Conservation (phyloP, 108 stramenopile species). For the Nannochloropsis salina region DNA sequence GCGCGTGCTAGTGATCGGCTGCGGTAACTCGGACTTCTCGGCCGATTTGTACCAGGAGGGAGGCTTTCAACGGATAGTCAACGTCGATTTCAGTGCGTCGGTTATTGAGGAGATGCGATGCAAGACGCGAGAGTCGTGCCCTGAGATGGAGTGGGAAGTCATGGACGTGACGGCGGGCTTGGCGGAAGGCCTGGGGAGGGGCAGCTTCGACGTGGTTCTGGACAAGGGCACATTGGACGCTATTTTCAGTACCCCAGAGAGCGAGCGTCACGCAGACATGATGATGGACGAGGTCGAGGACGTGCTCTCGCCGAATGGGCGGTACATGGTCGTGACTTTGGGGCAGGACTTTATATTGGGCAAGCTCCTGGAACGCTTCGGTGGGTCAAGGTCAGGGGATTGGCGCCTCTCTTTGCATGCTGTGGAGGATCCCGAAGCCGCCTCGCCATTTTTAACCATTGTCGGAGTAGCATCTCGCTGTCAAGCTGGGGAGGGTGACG, state of each 20-base stretch:
- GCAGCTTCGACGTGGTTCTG: background rate
- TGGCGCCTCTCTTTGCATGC: background rate
- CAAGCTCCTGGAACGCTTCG: background rate
- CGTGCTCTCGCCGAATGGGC: background rate
- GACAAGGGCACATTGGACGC: conserved; percentile 3
- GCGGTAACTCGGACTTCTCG: conserved; percentile 17
- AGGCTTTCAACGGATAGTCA: background rate
- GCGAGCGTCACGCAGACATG: background rate
- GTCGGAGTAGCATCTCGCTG: background rate
- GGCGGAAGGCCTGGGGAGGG: background rate
- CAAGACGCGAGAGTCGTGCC: background rate
- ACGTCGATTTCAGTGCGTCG: conserved; percentile 20
- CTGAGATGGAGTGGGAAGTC: conserved; percentile 28
- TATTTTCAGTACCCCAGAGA: background rate
- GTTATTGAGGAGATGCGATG: conserved; percentile 16
- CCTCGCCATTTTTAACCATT: background rate
- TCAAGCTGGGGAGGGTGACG: background rate
- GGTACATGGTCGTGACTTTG: conserved; percentile 22
- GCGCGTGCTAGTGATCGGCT: background rate
- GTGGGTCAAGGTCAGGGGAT: background rate
- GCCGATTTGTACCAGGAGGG: background rate
- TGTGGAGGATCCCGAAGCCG: background rate
- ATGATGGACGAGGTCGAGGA: background rate
- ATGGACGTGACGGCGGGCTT: conserved; percentile 18
- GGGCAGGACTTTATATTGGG: conserved; percentile 18